Percentiles rank a stretch among this genome's conserved stretches.
phyloP scores from a whole-genome alignment of 345 rosid species.

The Lumnitzera littorea region DNA sequence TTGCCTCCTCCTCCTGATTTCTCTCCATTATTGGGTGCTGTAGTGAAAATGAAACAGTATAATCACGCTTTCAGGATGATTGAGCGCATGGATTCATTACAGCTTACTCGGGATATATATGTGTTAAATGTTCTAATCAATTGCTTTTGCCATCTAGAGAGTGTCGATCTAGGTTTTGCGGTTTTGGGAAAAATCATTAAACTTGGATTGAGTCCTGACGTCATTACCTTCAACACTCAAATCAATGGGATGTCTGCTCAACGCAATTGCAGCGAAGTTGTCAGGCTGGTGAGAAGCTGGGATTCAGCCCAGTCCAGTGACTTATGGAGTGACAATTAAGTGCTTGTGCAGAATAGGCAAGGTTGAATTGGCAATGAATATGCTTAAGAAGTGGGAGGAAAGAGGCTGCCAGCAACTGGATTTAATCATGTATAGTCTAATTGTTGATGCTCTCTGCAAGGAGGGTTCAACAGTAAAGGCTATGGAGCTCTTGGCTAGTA shows the following conservation, averaged over 20 bases:
- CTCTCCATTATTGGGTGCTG: not conserved
- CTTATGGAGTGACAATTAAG: constrained; percentile 1
- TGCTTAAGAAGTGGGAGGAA: constrained; percentile 1
- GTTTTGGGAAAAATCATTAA: not conserved
- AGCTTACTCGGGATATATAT: not conserved
- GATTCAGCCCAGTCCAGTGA: not conserved
- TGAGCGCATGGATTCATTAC: not conserved
- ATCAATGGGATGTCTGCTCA: not conserved
- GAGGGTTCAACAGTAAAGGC: no score
- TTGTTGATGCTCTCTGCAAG: no score
- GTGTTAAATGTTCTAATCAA: not conserved
- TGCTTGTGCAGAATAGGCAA: not conserved
- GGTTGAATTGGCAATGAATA: not conserved
- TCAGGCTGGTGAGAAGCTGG: no score
- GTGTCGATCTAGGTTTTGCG: not conserved
- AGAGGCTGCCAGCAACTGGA: not conserved
- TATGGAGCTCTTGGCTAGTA: no score
- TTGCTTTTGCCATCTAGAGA: constrained; percentile 4
- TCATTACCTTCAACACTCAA: not conserved
- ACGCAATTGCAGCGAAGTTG: no score
- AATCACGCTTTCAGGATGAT: not conserved
- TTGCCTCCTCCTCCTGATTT: constrained; percentile 5
- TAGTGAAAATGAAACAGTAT: constrained; percentile 4
- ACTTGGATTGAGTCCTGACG: not conserved
- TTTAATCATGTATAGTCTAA: not conserved